These are phyloP conservation scores for Xylaria longipes DNA, from an alignment of 495 filamentous ascomycete genomes.

Conservation along the genomic window DNA sequence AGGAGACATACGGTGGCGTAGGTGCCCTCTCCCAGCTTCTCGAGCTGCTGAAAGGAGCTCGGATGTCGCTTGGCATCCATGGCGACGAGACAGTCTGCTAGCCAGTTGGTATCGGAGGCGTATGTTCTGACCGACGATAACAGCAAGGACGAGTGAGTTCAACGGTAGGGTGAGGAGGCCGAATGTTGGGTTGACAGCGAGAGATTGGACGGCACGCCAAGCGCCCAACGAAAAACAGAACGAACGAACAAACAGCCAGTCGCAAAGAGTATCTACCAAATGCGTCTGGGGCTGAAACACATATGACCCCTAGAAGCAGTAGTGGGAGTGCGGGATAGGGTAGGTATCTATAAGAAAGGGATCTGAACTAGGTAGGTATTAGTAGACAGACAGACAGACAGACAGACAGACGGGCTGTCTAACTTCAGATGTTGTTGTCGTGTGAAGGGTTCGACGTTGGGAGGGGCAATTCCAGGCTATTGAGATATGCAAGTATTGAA, in stretches of 20 bases:
- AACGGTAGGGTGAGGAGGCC: not conserved
- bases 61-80: slow-evolving; percentile 93
- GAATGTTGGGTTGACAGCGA: not conserved
- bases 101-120: slow-evolving; percentile 27
- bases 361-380: not conserved
- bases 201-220: not conserved
- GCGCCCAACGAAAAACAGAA: not conserved
- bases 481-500: slow-evolving; percentile 23
- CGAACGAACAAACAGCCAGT: not conserved
- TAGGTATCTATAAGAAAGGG: not conserved
- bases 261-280: not conserved
- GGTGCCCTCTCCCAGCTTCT: slow-evolving; percentile 98
- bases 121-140: slow-evolving; percentile 26
- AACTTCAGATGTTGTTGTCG: not conserved
- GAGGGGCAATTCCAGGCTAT: slow-evolving; percentile 21
- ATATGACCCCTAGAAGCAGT: not conserved
- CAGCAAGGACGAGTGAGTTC: not conserved
- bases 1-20: slow-evolving; percentile 86
- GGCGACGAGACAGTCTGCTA: slow-evolving; percentile 24
- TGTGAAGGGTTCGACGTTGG: not conserved
- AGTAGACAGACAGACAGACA: not conserved
- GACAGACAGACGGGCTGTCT: not conserved
- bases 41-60: slow-evolving; percentile 97
- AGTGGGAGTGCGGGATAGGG: not conserved
- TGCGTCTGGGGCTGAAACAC: not conserved